A percentile compares a stretch with the other conserved stretches of the same genome.
These are phyloP conservation scores for Metrosideros polymorpha DNA, from an alignment of 441 rosid species.

Conservation along the genomic window DNA sequence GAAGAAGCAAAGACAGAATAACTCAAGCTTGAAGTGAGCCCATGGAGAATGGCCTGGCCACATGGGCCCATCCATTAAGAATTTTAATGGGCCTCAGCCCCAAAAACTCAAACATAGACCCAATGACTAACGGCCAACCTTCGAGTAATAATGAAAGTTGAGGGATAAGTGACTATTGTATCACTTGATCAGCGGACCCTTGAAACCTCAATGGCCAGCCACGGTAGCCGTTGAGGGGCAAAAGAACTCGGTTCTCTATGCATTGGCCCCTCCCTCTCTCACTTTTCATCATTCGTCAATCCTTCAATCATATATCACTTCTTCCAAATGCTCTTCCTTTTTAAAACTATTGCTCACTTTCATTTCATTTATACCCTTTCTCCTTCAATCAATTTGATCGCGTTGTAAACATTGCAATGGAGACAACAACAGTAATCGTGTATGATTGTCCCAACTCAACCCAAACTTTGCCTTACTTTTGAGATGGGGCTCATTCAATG, in stretches of 20 bases:
- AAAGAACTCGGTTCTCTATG: not conserved
- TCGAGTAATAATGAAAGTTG: not conserved
- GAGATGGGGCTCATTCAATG: not conserved
- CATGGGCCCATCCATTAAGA: not conserved
- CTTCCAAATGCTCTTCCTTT: not conserved
- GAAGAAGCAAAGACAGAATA: not conserved
- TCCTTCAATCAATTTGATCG: not conserved
- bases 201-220: not conserved
- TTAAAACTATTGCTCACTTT: fast-evolving
- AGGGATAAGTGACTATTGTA: no score
- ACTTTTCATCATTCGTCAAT: no score
- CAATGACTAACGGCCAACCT: not conserved
- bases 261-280: not conserved
- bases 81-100: not conserved
- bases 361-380: not conserved
- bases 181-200: no score
- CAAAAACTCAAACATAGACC: not conserved
- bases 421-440: not conserved
- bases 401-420: no score
- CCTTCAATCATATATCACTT: not conserved
- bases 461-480: not conserved
- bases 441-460: not conserved
- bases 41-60: not conserved
- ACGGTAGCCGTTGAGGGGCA: not conserved
- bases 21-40: not conserved